phyloP scores from a whole-genome alignment of 2,329 filamentous ascomycete species.

The Phyllosticta citribraziliensis region DNA sequence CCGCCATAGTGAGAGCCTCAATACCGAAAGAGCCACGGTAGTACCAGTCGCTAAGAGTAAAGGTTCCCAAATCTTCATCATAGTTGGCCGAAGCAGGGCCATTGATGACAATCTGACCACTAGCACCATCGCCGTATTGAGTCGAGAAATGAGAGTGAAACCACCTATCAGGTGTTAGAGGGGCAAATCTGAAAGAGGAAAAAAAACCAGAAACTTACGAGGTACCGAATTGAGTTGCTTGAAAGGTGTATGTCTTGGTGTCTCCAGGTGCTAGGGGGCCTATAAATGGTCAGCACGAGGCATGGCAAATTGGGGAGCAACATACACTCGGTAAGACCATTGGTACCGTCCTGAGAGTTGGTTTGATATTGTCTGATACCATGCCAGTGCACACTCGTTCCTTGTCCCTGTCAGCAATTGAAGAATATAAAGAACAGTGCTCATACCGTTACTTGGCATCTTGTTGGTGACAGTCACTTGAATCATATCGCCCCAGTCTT shows the following conservation, averaged over 20 bases:
- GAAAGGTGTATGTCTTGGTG: conserved; percentile 48
- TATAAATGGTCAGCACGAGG: conserved; percentile 10
- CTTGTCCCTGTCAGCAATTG: background rate
- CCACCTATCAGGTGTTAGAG: conserved; percentile 15
- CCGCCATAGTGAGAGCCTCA: conserved; percentile 15
- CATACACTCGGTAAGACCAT: conserved; percentile 48
- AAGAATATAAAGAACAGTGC: background rate
- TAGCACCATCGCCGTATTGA: conserved; percentile 34
- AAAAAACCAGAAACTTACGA: no score
- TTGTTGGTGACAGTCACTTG: conserved; percentile 29
- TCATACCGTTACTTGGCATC: conserved; percentile 35
- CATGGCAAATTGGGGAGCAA: background rate
- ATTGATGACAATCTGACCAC: conserved; percentile 31
- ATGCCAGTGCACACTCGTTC: conserved; percentile 42
- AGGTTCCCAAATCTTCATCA: conserved; percentile 49
- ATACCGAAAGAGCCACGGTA: conserved; percentile 23
- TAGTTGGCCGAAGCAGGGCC: conserved; percentile 32
- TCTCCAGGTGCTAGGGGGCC: conserved; percentile 51
- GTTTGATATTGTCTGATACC: conserved; percentile 36
- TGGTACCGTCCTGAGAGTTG: conserved; percentile 36
- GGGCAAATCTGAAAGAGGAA: conserved; percentile 18
- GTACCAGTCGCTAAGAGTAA: conserved; percentile 55
- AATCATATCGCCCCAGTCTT: conserved; percentile 31
- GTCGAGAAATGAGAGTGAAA: conserved; percentile 32
- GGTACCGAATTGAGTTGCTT: conserved; percentile 39